Base-by-base conservation (phyloP, 345 rosid genomes). In the Eucalyptus erythrocorys region DNA sequence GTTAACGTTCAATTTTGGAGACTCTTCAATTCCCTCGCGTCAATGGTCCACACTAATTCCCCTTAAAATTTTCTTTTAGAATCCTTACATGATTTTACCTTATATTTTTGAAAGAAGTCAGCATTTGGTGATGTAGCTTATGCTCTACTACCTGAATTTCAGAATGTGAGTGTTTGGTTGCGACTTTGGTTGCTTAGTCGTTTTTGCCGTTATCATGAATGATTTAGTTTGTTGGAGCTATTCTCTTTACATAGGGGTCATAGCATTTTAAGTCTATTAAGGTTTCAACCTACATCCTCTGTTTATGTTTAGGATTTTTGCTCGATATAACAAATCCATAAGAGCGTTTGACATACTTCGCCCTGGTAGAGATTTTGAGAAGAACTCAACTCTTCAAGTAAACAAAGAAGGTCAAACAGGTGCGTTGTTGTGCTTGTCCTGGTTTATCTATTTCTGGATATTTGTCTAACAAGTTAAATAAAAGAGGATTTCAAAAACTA, bases 331-430 rank as follows among this genome's bases (percentile, higher is more conserved):
- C 90, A 96, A 94, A 92, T 92, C 92, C 84, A 59, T 96, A 19
- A 94, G 99, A 92, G 94, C 94, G 64, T 97, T 97, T 90, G 96
- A 97, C 93, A 80, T 96, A 89, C 99, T 96, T 89, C 96, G 97
- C 76, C 99, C 99, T 57, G 99, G 99, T 91, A 94, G 99, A 93
- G 99, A 96, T 90, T 95, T 94, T 85, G 87, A 90, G 53, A 95
- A 94, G 89, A 91, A 94, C 92, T 94, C 99, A 55, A 97, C 97
- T 27, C 87, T 94, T 84, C 94, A 96, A 88, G 95, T 95, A 91
- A 95, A 96, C 43, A 96, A 96, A 93, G 99, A 97, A 64, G 51
- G 99, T 64, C 99, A 97, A 91, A 91, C 96, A 89, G 99, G 99
- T 96, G 11, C 32, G 50, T 80, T 85, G 24, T 89, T 8, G 7